Conservation (phyloP, 2,329 filamentous ascomycete species). For the Tolypocladium sp. region DNA sequence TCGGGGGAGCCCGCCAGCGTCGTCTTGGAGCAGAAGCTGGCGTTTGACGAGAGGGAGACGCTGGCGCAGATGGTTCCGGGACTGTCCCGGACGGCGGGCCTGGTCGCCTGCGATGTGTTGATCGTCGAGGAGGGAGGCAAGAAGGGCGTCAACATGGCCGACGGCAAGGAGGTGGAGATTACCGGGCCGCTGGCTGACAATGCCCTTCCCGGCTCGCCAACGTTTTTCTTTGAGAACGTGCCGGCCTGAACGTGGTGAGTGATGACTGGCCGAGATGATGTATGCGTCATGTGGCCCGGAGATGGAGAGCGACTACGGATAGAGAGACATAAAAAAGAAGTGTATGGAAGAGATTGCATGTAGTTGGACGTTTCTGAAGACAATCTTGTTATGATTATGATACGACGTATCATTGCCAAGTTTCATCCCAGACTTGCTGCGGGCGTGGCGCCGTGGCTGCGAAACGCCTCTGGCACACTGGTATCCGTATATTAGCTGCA, state of each 20-base stretch:
- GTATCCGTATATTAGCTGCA: neutral
- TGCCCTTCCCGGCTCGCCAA: slow-evolving; percentile 74
- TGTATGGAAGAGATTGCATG: neutral
- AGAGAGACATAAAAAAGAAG: neutral
- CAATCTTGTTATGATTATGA: neutral
- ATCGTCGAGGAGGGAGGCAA: slow-evolving; percentile 62
- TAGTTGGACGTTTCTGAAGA: neutral
- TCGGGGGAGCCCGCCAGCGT: slow-evolving; percentile 54
- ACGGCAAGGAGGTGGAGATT: slow-evolving; percentile 46
- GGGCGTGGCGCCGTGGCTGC: too few species aligned
- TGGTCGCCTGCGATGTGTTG: slow-evolving; percentile 63
- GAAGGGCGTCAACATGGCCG: slow-evolving; percentile 46
- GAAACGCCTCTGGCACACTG: neutral
- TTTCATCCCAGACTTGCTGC: neutral
- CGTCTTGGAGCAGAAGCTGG: slow-evolving; percentile 76
- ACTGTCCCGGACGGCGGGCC: slow-evolving; percentile 65
- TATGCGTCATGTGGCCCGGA: too few species aligned
- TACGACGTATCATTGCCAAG: neutral
- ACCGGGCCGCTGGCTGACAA: slow-evolving; percentile 53
- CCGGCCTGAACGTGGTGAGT: slow-evolving; percentile 7
- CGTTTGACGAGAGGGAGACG: slow-evolving; percentile 74
- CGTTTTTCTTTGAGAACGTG: slow-evolving; percentile 80
- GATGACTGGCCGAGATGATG: too few species aligned
- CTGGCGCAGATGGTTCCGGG: slow-evolving; percentile 70
- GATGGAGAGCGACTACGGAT: too few species aligned